Base-by-base conservation (phyloP, 2,329 filamentous ascomycete genomes). In the Fonsecaea pedrosoi region DNA sequence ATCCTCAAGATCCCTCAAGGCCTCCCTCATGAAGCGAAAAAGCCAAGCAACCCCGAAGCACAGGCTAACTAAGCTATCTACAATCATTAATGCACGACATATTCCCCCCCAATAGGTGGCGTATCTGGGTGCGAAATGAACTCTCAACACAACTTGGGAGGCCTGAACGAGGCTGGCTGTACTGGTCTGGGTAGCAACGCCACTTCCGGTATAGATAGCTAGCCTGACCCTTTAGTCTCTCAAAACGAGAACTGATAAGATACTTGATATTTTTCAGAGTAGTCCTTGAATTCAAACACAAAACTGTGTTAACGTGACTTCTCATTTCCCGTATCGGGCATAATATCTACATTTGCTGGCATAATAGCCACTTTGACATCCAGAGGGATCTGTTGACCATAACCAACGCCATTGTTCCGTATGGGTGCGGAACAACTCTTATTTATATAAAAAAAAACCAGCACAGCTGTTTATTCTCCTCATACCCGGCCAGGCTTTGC, bases 401-500 rank as follows among this genome's bases (percentile, higher is more conserved):
- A 32, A 38, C 34, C 42, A 38, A 54, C 50, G 42, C 42, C 58
- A n/a, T 60, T 18, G 42, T 34, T 34, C 57, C 25, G 9, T 10
- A 50, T 25, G 25, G 25, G 9, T 4, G 10, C 18, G 45, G 21
- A 25, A n/a, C 45, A 50, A 50, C 45, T 50, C 18, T 50, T 50
- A 25, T 15, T 32, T 30, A 54, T 35, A 37, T 18, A 34, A n/a
- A 1, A n/a, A 30, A 60, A n/a, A 10, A 34, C 45, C 59, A 53
- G 32, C 59, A 61, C 59, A 61, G 48, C 59, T 40, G 45, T 40
- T 18, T 53, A 18, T 32, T 10, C 5, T n/a, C 34, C 34, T 68
- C 50, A 70, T 69, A 69, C 80, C 71, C 68, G 66, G 54, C 70
- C 66, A 7, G 38, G 59, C 62, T 63, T 65, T 15, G 64, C 61